phyloP scores from a whole-genome alignment of 2,329 filamentous ascomycete species.

The Stachybotrys echinatus region DNA sequence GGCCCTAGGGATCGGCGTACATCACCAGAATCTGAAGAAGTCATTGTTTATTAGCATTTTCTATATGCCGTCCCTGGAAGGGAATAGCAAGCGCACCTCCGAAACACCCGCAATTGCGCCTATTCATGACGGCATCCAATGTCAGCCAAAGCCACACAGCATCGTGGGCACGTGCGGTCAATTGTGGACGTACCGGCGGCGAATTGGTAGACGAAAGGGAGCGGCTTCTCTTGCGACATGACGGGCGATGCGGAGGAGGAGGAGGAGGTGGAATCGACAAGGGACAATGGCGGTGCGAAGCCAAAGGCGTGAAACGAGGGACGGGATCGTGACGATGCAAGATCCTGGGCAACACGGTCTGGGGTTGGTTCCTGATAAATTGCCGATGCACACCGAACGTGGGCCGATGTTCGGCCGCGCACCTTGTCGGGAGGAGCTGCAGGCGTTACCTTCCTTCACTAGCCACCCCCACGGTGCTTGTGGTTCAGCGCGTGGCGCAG shows the following conservation, averaged over 20 bases:
- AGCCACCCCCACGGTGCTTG: neutral
- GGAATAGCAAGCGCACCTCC: constrained; percentile 56
- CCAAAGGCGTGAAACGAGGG: neutral
- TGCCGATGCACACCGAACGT: neutral
- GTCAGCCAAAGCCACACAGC: constrained; percentile 7
- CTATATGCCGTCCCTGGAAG: neutral
- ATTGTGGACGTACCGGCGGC: constrained; percentile 63
- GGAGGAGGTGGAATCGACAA: constrained; percentile 6
- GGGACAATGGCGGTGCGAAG: neutral
- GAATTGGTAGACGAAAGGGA: constrained; percentile 94
- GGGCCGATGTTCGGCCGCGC: neutral
- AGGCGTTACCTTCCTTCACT: neutral
- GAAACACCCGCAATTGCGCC: constrained; percentile 95
- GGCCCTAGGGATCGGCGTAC: constrained; percentile 40
- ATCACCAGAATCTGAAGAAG: constrained; percentile 72
- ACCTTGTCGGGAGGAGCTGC: neutral
- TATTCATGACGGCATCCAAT: constrained; percentile 22
- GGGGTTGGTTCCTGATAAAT: neutral
- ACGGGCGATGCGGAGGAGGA: constrained; percentile 28
- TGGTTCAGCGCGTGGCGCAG: neutral
- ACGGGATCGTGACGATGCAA: neutral
- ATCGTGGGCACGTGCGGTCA: constrained; percentile 6
- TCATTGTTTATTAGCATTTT: neutral
- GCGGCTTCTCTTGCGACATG: constrained; percentile 67
- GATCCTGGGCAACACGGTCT: neutral